Conservation (phyloP, 257 asterid genomes). For the Asclepias syriaca region DNA sequence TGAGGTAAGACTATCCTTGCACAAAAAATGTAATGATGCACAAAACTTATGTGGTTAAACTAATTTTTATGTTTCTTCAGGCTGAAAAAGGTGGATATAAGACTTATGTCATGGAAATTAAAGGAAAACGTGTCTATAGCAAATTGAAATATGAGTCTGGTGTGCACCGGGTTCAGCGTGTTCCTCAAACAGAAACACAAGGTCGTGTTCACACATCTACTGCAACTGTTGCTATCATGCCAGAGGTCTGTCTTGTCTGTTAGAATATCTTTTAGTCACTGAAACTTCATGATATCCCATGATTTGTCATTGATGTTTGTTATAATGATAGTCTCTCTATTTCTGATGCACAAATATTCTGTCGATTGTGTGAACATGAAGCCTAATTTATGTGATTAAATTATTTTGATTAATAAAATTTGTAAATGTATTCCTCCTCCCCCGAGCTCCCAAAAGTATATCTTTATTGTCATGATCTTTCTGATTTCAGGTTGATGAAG, state of each 20-base stretch:
- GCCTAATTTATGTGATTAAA: background rate
- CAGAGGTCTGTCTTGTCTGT: conserved; percentile 54
- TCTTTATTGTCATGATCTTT: background rate
- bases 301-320: background rate
- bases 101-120: conserved; percentile 91
- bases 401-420: background rate
- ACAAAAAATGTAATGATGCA: conserved; percentile 1
- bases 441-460: background rate
- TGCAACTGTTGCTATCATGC: conserved; percentile 98
- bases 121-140: conserved; percentile 87
- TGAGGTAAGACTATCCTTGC: conserved; percentile 48
- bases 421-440: background rate
- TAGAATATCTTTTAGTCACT: conserved; percentile 4
- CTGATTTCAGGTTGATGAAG: conserved; percentile 86
- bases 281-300: background rate
- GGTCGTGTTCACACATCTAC: conserved; percentile 99
- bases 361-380: background rate
- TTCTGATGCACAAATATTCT: background rate
- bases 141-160: conserved; percentile 97
- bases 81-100: conserved; percentile 87
- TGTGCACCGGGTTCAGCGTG: conserved; percentile 99
- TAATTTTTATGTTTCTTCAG: conserved; percentile 35
- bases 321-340: background rate
- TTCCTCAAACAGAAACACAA: conserved; percentile 96
- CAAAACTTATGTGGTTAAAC: conserved; percentile 21